phyloP scores from a whole-genome alignment of 495 filamentous ascomycete species.

The Penicillium egyptiacum region DNA sequence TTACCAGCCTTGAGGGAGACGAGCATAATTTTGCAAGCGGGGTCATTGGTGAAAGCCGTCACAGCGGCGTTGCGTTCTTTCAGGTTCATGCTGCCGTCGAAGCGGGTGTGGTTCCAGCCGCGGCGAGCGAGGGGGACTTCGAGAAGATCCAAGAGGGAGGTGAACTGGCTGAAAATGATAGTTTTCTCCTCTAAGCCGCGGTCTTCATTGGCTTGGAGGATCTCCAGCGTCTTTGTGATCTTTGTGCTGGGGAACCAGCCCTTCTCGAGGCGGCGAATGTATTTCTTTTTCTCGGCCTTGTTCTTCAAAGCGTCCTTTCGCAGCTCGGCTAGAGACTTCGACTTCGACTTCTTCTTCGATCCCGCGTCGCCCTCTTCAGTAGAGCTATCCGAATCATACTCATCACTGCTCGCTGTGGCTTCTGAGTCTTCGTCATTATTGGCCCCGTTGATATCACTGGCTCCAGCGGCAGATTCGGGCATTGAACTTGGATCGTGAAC shows the following conservation, averaged over 20 bases:
- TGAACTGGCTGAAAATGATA: constrained; percentile 92
- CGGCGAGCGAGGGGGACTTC: constrained; percentile 77
- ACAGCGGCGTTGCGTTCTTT: constrained; percentile 69
- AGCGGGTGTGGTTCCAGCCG: constrained; percentile 67
- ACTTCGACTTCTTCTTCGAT: constrained; percentile 69
- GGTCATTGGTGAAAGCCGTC: constrained; percentile 66
- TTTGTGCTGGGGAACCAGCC: constrained; percentile 76
- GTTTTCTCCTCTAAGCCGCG: constrained; percentile 65
- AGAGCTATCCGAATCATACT: constrained; percentile 40
- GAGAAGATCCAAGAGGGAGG: constrained; percentile 85
- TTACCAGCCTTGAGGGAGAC: constrained; percentile 91
- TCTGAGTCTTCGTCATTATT: constrained; percentile 43
- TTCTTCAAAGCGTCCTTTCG: constrained; percentile 44
- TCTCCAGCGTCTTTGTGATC: constrained; percentile 69
- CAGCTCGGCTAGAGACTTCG: constrained; percentile 48
- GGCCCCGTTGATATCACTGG: neutral
- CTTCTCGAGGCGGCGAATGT: constrained; percentile 62
- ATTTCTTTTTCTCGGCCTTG: constrained; percentile 53
- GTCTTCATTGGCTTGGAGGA: constrained; percentile 56
- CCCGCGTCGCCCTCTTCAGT: constrained; percentile 49
- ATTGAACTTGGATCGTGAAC: constrained; percentile 60
- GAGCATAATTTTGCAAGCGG: constrained; percentile 71
- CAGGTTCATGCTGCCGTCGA: constrained; percentile 81
- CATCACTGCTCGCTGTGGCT: constrained; percentile 20
- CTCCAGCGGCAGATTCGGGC: constrained; percentile 19